Evolutionary conservation across 164 flowering plant genomes (phyloP), one percentile per base, ranked within the genome.

Genomic region (Umbilicus rupestris): DNA sequence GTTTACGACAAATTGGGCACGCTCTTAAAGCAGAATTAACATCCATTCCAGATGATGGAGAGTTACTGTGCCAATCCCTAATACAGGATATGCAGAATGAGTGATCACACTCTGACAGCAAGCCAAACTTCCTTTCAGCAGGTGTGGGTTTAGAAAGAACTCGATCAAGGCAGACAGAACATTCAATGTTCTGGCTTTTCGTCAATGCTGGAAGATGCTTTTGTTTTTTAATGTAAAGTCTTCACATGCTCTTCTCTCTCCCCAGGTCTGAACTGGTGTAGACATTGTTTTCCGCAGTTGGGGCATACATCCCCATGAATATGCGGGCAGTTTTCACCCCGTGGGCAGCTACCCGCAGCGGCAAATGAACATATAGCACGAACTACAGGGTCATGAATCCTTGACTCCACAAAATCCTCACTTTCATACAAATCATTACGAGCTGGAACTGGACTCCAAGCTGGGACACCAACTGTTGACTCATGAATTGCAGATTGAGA

Each of bases 71-170:
- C 99, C 99, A 92, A 74, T 86, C 88, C 76, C 97, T 81, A 58
- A 95, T 95, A 71, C 99, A 95, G 24, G 94, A 81, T 60, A 95
- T 81, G 66, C 99, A 95, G 69, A 95, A 95, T 17, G 99, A 87
- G 79, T 95, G 99, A 80, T 95, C 96, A 72, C 97, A 95, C 70
- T 95, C 99, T 5, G 99, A 89, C 3, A 95, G 73, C 73, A 95
- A 67, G 11, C 99, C 99, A 77, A 95, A 95, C 76, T 92, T 95
- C 68, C 97, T 73, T 70, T 95, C 99, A 64, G 96, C 88, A 59
- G 88, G 75, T 2, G 84, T 78, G 59, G 97, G 80, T 71, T 95
- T 95, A 24, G 87, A 84, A 24, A 92, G 84, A 26, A 95, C 94
- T 75, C 88, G 89, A 39, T 95, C 99, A 60, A 95, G 75, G 75